A percentile compares a stretch with the other conserved stretches of the same genome.
Evolutionary conservation across 1,284 basidiomycete species (phyloP).

Genomic region (Leccinum pseudoinsigne): DNA sequence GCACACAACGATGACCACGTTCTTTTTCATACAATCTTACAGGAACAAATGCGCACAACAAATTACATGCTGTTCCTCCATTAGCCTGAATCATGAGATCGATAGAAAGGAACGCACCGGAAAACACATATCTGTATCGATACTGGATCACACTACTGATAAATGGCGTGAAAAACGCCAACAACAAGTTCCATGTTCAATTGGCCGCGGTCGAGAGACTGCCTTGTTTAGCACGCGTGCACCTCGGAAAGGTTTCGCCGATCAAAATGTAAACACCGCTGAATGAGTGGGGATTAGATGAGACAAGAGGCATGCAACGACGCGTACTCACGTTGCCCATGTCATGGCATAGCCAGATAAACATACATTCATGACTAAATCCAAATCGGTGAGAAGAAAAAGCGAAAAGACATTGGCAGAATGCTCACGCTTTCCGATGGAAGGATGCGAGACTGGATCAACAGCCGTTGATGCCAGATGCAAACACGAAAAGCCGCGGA

Average conservation of each 20-base stretch:
- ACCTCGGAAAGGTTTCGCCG: slow-evolving; percentile 6
- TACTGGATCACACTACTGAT: slow-evolving; percentile 58
- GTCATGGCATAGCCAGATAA: slow-evolving; percentile 57
- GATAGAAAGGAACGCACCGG: slow-evolving; percentile 38
- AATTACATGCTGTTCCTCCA: slow-evolving; percentile 44
- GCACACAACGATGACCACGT: slow-evolving; percentile 54
- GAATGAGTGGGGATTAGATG: too few species aligned
- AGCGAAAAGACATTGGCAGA: slow-evolving; percentile 32
- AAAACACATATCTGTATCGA: slow-evolving; percentile 68
- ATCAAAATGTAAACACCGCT: too few species aligned
- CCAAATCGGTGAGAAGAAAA: background rate
- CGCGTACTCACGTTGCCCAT: too few species aligned
- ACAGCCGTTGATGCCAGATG: slow-evolving; percentile 35
- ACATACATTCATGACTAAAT: slow-evolving; percentile 52
- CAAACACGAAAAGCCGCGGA: slow-evolving; percentile 36
- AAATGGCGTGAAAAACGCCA: slow-evolving; percentile 77
- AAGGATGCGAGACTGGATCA: too few species aligned
- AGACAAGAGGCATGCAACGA: too few species aligned
- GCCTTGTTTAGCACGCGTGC: slow-evolving; percentile 76
- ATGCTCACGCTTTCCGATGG: too few species aligned
- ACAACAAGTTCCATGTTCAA: slow-evolving; percentile 76
- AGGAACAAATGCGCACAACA: slow-evolving; percentile 67
- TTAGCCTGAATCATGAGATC: background rate
- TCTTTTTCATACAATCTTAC: slow-evolving; percentile 60
- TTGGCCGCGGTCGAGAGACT: slow-evolving; percentile 68